These are phyloP conservation scores for Phialocephala subalpina DNA, from an alignment of 2,329 filamentous ascomycete genomes.

Conservation along the genomic window DNA sequence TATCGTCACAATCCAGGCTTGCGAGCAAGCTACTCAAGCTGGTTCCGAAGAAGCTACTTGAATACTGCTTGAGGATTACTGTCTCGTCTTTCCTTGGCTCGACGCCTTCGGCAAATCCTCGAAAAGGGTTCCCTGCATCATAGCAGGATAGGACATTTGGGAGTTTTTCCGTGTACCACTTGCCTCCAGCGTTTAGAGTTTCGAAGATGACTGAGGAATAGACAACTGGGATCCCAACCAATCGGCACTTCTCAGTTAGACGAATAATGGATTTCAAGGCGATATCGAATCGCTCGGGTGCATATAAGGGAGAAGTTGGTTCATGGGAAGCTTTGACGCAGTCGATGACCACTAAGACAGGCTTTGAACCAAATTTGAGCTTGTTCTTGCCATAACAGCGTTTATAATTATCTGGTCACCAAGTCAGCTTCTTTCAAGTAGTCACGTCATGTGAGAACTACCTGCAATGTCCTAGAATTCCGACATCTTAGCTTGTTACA, in stretches of 20 bases:
- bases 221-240: constrained; percentile 16
- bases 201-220: constrained; percentile 26
- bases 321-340: constrained; percentile 56
- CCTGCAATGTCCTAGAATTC: background rate
- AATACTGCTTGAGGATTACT: constrained; percentile 53
- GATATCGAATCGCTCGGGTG: constrained; percentile 23
- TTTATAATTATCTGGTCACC: constrained; percentile 22
- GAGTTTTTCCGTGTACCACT: constrained; percentile 27
- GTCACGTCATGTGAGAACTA: background rate
- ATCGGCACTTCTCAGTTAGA: constrained; percentile 22
- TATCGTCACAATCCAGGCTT: constrained; percentile 49
- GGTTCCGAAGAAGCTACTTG: constrained; percentile 55
- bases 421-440: background rate
- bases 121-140: constrained; percentile 25
- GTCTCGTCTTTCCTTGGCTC: constrained; percentile 36
- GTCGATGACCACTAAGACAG: constrained; percentile 55
- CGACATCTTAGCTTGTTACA: too few species aligned
- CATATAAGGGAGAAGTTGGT: constrained; percentile 49
- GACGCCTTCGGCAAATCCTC: constrained; percentile 23
- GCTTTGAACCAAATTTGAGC: constrained; percentile 43
- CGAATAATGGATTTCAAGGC: constrained; percentile 24
- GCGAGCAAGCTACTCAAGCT: constrained; percentile 50
- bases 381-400: constrained; percentile 27
- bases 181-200: constrained; percentile 19
- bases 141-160: constrained; percentile 26